A percentile compares a stretch with the other conserved stretches of the same genome.
These are phyloP conservation scores for Globisporangium polare DNA, from an alignment of 352 stramenopile genomes.

Conservation along the genomic window DNA sequence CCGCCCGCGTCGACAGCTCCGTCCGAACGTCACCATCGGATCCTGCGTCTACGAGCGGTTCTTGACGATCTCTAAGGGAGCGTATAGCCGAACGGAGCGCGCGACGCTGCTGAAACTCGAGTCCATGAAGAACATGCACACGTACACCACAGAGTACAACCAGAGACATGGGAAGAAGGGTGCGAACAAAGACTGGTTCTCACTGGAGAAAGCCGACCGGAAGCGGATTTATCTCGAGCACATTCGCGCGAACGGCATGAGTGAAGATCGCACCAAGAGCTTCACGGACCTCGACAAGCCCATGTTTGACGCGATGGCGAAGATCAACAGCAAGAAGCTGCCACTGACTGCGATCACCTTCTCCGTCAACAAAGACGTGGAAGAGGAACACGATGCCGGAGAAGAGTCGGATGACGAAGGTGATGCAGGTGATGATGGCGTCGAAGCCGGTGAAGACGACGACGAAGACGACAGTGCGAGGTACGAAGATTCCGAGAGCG, in stretches of 20 bases:
- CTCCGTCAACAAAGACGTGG: background rate
- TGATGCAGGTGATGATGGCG: background rate
- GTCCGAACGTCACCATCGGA: background rate
- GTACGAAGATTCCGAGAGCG: background rate
- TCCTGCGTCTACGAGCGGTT: constrained; percentile 14
- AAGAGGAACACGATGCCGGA: background rate
- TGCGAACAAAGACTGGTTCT: constrained; percentile 2
- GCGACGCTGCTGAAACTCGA: constrained; percentile 8
- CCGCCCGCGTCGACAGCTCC: background rate
- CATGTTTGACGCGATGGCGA: background rate
- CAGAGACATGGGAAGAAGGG: background rate
- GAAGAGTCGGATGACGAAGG: background rate
- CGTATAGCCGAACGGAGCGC: background rate
- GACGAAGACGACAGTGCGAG: background rate
- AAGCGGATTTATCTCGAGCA: constrained; percentile 4
- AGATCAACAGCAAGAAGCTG: constrained; percentile 5
- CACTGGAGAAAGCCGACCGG: background rate
- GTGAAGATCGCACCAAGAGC: constrained; percentile 6
- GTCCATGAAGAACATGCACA: constrained; percentile 8
- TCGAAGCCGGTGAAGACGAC: background rate
- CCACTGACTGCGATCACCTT: background rate
- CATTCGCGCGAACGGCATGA: background rate
- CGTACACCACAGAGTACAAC: constrained; percentile 14
- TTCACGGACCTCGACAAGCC: constrained; percentile 9
- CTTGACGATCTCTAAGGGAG: background rate